Evolutionary conservation across 495 filamentous ascomycete genomes (phyloP).

Genomic region (Opeltia flavorubescens): DNA sequence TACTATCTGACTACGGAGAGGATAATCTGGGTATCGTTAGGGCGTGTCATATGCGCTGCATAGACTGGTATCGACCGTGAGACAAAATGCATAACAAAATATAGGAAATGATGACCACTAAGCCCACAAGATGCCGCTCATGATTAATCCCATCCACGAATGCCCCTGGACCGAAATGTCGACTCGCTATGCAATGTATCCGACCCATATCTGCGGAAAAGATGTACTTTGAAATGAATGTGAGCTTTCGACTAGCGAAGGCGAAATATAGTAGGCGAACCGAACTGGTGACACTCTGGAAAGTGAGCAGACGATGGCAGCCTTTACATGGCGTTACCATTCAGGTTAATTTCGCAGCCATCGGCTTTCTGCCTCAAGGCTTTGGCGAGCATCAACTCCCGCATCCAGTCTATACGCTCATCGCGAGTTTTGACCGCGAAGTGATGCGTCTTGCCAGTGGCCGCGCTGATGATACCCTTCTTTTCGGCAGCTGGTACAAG

Average conservation of each 20-base stretch:
- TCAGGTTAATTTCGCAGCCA: constrained; percentile 67
- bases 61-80: not conserved
- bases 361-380: constrained; percentile 69
- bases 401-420: constrained; percentile 95
- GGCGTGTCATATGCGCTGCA: not conserved
- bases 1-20: not conserved
- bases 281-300: too few relatives aligned
- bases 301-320: too few relatives aligned
- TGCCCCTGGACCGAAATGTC: not conserved
- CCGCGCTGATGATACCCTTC: constrained; percentile 28
- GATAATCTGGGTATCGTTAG: not conserved
- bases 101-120: not conserved
- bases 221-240: not conserved
- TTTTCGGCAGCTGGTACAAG: constrained; percentile 63
- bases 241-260: not conserved
- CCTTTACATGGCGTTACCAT: constrained; percentile 59
- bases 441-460: constrained; percentile 67
- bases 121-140: constrained; percentile 8
- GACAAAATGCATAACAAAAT: not conserved
- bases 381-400: constrained; percentile 92
- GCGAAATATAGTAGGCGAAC: not conserved
- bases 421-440: constrained; percentile 80
- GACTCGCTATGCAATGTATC: constrained; percentile 5
- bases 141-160: not conserved
- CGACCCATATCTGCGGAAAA: not conserved